Percentiles rank a stretch among this genome's conserved stretches.
phyloP scores from a whole-genome alignment of 1,139 yeast genomes.

The Yamadazyma membranifaciens region DNA sequence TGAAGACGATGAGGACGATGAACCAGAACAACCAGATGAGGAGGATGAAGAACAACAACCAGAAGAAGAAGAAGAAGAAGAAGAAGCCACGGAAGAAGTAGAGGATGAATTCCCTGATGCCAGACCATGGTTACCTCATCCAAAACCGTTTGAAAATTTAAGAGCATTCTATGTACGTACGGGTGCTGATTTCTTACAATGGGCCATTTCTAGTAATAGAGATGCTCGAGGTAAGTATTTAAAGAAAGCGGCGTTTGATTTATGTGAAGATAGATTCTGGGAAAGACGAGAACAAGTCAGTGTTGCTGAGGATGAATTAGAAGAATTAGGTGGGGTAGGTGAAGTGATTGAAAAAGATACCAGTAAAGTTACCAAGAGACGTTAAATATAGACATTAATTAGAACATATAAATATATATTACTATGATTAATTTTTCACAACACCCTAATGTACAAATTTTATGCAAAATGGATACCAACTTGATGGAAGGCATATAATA shows the following conservation, averaged over 20 bases:
- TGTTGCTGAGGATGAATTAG: constrained; percentile 82
- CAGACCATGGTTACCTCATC: constrained; percentile 96
- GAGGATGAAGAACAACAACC: constrained; percentile 52
- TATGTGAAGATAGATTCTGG: constrained; percentile 97
- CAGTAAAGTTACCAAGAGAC: constrained; percentile 44
- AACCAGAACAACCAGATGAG: constrained; percentile 47
- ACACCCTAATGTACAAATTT: constrained; percentile 8
- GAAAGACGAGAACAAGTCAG: constrained; percentile 94
- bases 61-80: constrained; percentile 60
- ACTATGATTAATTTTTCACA: constrained; percentile 10
- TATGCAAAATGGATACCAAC: constrained; percentile 96
- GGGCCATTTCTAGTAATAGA: constrained; percentile 85
- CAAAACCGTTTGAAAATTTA: constrained; percentile 87
- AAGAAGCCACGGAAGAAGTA: constrained; percentile 55
- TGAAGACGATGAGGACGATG: constrained; percentile 67
- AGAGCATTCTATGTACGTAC: constrained; percentile 84
- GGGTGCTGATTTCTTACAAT: constrained; percentile 82
- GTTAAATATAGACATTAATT: constrained; percentile 20
- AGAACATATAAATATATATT: constrained; percentile 20
- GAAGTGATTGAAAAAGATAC: constrained; percentile 81
- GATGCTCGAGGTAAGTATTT: constrained; percentile 90
- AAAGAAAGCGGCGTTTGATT: constrained; percentile 84
- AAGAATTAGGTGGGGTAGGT: constrained; percentile 89
- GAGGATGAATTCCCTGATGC: constrained; percentile 82
- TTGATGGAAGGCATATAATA: constrained; percentile 91